Evolutionary conservation across 2,329 filamentous ascomycete species (phyloP).

Genomic region (Trichoderma asperellum): DNA sequence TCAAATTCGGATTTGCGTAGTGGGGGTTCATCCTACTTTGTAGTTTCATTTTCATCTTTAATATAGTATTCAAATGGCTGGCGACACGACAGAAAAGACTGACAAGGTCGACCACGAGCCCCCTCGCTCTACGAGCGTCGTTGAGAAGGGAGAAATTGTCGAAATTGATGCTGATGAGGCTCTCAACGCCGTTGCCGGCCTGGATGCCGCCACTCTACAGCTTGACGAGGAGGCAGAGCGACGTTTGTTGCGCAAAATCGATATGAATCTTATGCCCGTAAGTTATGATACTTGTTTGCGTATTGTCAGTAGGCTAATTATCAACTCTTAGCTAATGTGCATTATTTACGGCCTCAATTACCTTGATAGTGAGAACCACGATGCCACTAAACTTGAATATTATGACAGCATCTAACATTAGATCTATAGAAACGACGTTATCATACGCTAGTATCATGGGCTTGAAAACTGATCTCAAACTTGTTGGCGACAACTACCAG

Average conservation of each 20-base stretch:
- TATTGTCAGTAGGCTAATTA: background rate
- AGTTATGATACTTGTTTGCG: background rate
- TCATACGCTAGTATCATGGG: slow-evolving; percentile 30
- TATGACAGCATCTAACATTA: background rate
- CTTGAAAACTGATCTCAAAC: slow-evolving; percentile 22
- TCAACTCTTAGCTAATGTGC: slow-evolving; percentile 16
- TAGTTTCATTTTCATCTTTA: no score
- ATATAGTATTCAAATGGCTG: background rate
- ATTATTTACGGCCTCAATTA: slow-evolving; percentile 29
- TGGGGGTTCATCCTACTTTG: background rate
- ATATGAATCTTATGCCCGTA: slow-evolving; percentile 28
- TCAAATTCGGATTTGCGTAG: background rate
- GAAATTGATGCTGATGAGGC: slow-evolving; percentile 28
- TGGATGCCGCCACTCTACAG: background rate
- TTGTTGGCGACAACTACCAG: slow-evolving; percentile 28
- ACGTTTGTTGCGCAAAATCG: slow-evolving; percentile 28
- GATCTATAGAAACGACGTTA: slow-evolving; percentile 24
- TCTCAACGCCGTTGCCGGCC: slow-evolving; percentile 22
- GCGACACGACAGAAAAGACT: background rate
- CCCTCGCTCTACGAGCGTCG: background rate
- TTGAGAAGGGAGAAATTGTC: slow-evolving; percentile 12
- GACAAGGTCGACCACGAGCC: background rate
- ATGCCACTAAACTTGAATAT: background rate
- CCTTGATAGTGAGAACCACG: slow-evolving; percentile 17
- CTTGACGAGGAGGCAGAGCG: slow-evolving; percentile 26